phyloP scores from a whole-genome alignment of 2,329 filamentous ascomycete species.

The Rugonectria rugulosa region DNA sequence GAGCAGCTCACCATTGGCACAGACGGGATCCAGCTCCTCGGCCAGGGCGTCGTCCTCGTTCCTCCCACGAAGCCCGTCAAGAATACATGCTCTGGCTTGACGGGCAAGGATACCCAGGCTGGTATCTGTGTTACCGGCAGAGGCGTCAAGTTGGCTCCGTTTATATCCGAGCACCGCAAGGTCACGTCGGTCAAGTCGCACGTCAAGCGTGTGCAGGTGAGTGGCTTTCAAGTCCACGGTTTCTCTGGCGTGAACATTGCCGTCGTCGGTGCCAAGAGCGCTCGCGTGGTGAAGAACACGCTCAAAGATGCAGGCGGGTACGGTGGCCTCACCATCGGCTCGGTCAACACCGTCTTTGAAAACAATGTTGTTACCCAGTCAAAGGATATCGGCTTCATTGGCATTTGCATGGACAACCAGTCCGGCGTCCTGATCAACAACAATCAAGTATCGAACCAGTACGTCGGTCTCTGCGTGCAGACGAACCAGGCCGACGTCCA shows the following conservation, averaged over 20 bases:
- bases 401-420: slow-evolving; percentile 46
- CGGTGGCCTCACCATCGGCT: slow-evolving; percentile 47
- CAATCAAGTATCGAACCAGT: slow-evolving; percentile 43
- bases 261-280: slow-evolving; percentile 43
- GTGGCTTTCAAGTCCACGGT: slow-evolving; percentile 42
- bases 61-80: slow-evolving; percentile 30
- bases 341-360: slow-evolving; percentile 37
- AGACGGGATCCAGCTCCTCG: slow-evolving; percentile 44
- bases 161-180: slow-evolving; percentile 41
- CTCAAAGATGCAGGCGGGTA: slow-evolving; percentile 41
- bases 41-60: slow-evolving; percentile 36
- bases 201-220: slow-evolving; percentile 43
- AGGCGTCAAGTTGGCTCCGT: slow-evolving; percentile 35
- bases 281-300: slow-evolving; percentile 36
- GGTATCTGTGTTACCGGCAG: slow-evolving; percentile 47
- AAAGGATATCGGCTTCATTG: slow-evolving; percentile 33
- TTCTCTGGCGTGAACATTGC: slow-evolving; percentile 47
- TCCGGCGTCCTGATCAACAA: slow-evolving; percentile 37
- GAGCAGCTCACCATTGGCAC: slow-evolving; percentile 47
- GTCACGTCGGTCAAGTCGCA: slow-evolving; percentile 35
- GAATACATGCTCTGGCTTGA: slow-evolving; percentile 44
- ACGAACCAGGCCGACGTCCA: slow-evolving; percentile 42
- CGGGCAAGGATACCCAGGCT: slow-evolving; percentile 30
- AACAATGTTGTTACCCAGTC: slow-evolving; percentile 40
- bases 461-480: slow-evolving; percentile 46